Base-by-base conservation (phyloP, 177 flowering plant genomes). In the Vitis hybrid region DNA sequence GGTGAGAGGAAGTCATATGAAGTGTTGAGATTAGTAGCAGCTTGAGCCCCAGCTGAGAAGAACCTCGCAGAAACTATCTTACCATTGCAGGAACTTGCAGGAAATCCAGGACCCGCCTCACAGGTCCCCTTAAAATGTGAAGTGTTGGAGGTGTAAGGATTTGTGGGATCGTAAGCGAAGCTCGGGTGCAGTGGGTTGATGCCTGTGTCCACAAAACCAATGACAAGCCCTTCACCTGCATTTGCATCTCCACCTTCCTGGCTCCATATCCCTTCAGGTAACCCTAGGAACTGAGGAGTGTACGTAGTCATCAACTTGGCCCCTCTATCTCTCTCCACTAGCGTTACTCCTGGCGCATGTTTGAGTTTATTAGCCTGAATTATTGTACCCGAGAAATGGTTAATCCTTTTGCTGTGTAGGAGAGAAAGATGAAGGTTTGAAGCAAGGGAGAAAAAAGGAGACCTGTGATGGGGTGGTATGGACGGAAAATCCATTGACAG, bases 51-150 rank as follows among this genome's bases (percentile, higher is more conserved):
- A 14, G 88, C 91, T 4, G 95, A 75, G 73, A 95, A 95, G 77
- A 80, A 93, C 79, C 91, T 86, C 0, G 99, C 99, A 9, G 94
- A 84, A 17, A 90, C 81, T n/a, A 95, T 88, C 89, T 95, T 93
- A n/a, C 97, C 95, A 75, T 90, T 95, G 86, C 99, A 95, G 9
- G 92, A 88, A 59, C 64, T 69, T 11, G 66, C 38, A 0, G 94
- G 94, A 53, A 95, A 95, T 8, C 49, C 55, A 47, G 95, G 92
- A 8, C 99, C 99, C 1, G 81, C 68, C 74, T 92, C 90, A 60
- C 99, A 93, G 9, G 76, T 80, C 17, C 97, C 97, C 0, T 84
- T 79, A 72, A 87, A 88, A 20, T 57, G 82, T 69, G 87, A 73
- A 24, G 58, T 47, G 52, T 79, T 81, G 3, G 75, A 66, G 1